Conservation (phyloP, 306 rosid species). For the Lithocarpus polystachyus region DNA sequence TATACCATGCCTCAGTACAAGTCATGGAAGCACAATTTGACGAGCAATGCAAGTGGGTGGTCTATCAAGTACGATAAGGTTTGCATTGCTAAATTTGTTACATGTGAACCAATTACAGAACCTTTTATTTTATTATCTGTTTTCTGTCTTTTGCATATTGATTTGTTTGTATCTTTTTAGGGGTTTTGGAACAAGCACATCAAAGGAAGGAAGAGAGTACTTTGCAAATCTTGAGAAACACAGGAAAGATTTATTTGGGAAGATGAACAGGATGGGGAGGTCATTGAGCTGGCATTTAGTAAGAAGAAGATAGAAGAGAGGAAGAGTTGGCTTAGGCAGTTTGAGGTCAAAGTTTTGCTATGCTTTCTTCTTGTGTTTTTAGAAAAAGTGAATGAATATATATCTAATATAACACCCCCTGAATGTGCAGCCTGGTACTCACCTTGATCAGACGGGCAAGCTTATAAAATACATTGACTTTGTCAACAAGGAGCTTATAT, state of each 20-base stretch:
- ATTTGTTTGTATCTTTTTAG: constrained; percentile 34
- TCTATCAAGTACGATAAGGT: constrained; percentile 94
- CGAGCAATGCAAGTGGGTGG: constrained; percentile 76
- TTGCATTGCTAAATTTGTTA: constrained; percentile 19
- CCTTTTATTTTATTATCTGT: not conserved
- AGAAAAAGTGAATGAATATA: not conserved
- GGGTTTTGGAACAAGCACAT: constrained; percentile 97
- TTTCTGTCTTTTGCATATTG: not conserved
- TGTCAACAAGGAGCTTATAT: constrained; percentile 87
- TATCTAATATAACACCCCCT: constrained; percentile 1
- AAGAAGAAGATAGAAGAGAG: constrained; percentile 93
- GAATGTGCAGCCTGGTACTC: constrained; percentile 74
- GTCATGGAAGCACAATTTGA: constrained; percentile 74
- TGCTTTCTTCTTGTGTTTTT: not conserved
- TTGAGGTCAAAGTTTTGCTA: constrained; percentile 56
- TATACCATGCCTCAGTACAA: constrained; percentile 86
- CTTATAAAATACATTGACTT: constrained; percentile 83
- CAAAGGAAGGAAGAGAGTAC: constrained; percentile 90
- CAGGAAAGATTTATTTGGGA: constrained; percentile 82
- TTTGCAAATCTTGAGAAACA: constrained; percentile 64
- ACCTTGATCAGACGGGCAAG: constrained; percentile 59
- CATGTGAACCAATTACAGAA: not conserved
- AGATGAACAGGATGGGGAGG: constrained; percentile 79
- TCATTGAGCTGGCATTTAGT: constrained; percentile 93
- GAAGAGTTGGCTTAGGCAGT: constrained; percentile 84